Evolutionary conservation across 371 early-diverging fungal genomes (phyloP).

Genomic region (Capillidium rhysosporum): DNA sequence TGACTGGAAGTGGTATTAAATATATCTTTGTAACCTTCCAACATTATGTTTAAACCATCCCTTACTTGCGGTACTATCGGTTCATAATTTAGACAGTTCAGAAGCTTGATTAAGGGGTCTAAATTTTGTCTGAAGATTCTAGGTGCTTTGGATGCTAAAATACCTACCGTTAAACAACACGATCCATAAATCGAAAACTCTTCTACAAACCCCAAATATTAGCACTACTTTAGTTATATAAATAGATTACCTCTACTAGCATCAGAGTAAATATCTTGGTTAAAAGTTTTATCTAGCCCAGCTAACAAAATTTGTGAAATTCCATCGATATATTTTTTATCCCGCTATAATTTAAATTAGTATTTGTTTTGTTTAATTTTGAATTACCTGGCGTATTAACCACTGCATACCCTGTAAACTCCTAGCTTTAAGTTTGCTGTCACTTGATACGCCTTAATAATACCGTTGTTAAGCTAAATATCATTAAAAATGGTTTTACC

Average conservation of each 20-base stretch:
- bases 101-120: not conserved
- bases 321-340: no score
- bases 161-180: not conserved
- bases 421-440: conserved; percentile 35
- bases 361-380: no score
- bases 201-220: not conserved
- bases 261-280: no score
- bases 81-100: not conserved
- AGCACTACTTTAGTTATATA: no score
- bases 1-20: no score
- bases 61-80: conserved; percentile 10
- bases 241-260: no score
- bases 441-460: conserved; percentile 34
- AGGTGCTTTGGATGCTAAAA: not conserved
- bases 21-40: conserved; percentile 31
- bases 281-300: no score
- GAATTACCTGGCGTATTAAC: conserved; percentile 61
- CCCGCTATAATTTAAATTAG: no score
- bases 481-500: conserved; percentile 16
- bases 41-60: conserved; percentile 60
- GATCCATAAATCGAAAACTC: not conserved
- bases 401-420: conserved; percentile 74
- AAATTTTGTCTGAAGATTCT: not conserved
- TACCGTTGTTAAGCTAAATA: conserved; percentile 14
- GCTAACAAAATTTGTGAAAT: no score